Evolutionary conservation across 352 stramenopile genomes (phyloP).

Genomic region (Phytophthora crassamura): DNA sequence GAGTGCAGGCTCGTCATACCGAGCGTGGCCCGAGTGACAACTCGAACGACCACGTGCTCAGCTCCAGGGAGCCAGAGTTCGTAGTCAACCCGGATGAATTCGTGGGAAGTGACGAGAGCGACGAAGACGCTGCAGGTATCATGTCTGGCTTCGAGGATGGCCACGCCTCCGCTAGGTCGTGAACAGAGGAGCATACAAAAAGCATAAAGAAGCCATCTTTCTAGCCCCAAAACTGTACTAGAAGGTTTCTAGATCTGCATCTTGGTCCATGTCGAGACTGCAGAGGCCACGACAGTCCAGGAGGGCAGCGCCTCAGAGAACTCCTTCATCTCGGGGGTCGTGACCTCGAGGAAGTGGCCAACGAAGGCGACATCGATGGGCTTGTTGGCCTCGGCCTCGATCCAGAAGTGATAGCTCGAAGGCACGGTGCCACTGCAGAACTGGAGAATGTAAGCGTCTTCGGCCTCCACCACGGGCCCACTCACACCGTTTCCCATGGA

Average conservation of each 20-base stretch:
- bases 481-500: slow-evolving; percentile 74
- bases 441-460: slow-evolving; percentile 81
- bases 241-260: slow-evolving; percentile 57
- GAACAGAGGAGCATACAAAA: slow-evolving; percentile 2
- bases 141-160: neutral
- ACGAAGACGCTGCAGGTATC: slow-evolving; percentile 14
- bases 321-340: slow-evolving; percentile 56
- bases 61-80: slow-evolving; percentile 22
- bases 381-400: slow-evolving; percentile 59
- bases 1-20: slow-evolving; percentile 19
- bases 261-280: slow-evolving; percentile 67
- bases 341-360: slow-evolving; percentile 69
- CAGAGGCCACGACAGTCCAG: slow-evolving; percentile 50
- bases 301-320: slow-evolving; percentile 52
- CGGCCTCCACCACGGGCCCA: slow-evolving; percentile 56
- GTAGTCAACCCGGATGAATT: slow-evolving; percentile 40
- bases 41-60: slow-evolving; percentile 21
- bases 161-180: slow-evolving; percentile 1
- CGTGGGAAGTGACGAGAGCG: slow-evolving; percentile 36
- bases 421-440: slow-evolving; percentile 66
- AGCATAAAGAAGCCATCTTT: neutral
- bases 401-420: slow-evolving; percentile 79
- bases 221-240: neutral
- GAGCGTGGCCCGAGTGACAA: slow-evolving; percentile 20
- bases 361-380: slow-evolving; percentile 69